phyloP scores from a whole-genome alignment of 768 basidiomycete species.

The Crepidotus variabilis region DNA sequence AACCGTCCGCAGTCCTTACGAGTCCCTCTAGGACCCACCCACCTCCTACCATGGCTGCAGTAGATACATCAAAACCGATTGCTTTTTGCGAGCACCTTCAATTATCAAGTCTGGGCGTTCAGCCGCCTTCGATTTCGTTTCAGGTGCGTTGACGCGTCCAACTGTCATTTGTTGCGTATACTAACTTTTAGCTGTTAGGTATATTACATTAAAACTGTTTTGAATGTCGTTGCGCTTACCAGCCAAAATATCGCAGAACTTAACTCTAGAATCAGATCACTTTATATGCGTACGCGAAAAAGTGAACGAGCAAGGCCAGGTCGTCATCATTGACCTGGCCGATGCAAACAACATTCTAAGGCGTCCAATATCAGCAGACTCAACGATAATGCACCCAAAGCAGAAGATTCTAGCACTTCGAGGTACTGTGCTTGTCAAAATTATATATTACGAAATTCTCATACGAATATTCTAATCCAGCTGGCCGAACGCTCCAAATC shows the following conservation, averaged over 20 bases:
- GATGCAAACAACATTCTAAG: conserved; percentile 97
- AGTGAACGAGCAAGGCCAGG: conserved; percentile 92
- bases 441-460: conserved; percentile 2
- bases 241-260: conserved; percentile 49
- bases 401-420: conserved; percentile 97
- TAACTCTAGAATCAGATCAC: conserved; percentile 96
- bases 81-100: conserved; percentile 89
- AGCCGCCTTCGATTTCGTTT: conserved; percentile 96
- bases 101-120: conserved; percentile 92
- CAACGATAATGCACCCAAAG: conserved; percentile 96
- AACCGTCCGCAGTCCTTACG: conserved; percentile 13
- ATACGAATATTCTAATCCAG: conserved; percentile 37
- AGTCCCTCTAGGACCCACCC: conserved; percentile 17
- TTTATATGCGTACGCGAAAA: conserved; percentile 98
- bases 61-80: conserved; percentile 70
- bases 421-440: conserved; percentile 45
- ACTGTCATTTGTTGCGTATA: conserved; percentile 28
- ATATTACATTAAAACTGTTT: neutral
- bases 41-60: conserved; percentile 35
- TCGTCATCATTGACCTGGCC: conserved; percentile 96
- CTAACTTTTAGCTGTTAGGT: conserved; percentile 31
- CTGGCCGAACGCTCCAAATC: conserved; percentile 90
- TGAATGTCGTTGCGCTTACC: neutral
- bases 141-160: conserved; percentile 61
- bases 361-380: conserved; percentile 96